Percentiles rank a stretch among this genome's conserved stretches.
Conservation (phyloP, 2,329 filamentous ascomycete genomes). For the Epichloe festucae region DNA sequence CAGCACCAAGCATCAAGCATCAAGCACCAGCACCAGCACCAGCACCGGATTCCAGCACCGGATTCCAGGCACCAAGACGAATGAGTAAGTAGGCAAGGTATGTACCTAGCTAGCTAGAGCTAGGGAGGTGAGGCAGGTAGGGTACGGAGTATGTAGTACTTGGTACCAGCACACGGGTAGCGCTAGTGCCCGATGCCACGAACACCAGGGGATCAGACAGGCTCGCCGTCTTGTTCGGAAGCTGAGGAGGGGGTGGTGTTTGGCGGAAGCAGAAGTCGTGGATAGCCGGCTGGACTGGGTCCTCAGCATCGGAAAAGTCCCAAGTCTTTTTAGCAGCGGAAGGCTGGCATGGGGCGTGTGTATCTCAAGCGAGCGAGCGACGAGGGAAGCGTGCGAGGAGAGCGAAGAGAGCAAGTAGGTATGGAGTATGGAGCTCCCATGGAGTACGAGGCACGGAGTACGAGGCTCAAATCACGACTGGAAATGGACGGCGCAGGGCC, state of each 20-base stretch:
- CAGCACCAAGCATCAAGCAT: too few relatives aligned
- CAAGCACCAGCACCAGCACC: too few relatives aligned
- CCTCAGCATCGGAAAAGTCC: background rate
- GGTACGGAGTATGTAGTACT: background rate
- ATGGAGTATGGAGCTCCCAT: too few relatives aligned
- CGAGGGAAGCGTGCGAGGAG: too few relatives aligned
- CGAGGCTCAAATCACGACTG: too few relatives aligned
- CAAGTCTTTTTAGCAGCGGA: background rate
- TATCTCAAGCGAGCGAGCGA: background rate
- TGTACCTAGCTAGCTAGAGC: background rate
- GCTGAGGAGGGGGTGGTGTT: background rate
- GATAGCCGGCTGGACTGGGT: background rate
- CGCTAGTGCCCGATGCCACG: background rate
- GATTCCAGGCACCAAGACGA: too few relatives aligned
- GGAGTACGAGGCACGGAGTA: too few relatives aligned
- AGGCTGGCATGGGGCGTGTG: background rate
- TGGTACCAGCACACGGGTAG: background rate
- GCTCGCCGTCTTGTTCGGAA: background rate
- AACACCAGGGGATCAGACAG: background rate
- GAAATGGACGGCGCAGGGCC: too few relatives aligned
- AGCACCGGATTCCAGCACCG: too few relatives aligned
- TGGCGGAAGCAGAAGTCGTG: background rate
- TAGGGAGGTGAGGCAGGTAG: background rate
- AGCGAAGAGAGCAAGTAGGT: too few relatives aligned
- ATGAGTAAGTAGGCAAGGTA: background rate